phyloP scores from a whole-genome alignment of 495 filamentous ascomycete species.

The Cercophora samala region DNA sequence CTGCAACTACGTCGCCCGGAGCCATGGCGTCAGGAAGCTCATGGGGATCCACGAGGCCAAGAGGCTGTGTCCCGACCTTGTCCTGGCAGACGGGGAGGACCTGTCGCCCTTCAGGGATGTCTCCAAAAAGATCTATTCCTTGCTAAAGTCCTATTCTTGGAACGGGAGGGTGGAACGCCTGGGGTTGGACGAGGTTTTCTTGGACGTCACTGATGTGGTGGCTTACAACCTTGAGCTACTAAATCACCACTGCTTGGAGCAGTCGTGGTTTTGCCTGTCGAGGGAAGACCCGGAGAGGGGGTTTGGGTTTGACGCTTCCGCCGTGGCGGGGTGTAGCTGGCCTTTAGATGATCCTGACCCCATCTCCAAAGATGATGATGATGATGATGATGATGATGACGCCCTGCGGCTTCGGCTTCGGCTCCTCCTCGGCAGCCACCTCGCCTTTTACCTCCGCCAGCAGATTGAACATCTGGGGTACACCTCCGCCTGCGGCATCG shows the following conservation, averaged over 20 bases:
- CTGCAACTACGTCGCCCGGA: conserved; percentile 87
- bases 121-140: conserved; percentile 72
- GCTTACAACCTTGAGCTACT: conserved; percentile 71
- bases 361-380: too few species aligned
- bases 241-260: conserved; percentile 58
- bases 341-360: not conserved
- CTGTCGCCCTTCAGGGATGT: conserved; percentile 79
- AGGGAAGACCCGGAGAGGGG: conserved; percentile 71
- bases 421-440: conserved; percentile 67
- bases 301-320: conserved; percentile 71
- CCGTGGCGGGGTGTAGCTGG: conserved; percentile 39
- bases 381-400: conserved; percentile 24
- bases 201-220: conserved; percentile 81
- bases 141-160: conserved; percentile 69
- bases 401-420: conserved; percentile 54
- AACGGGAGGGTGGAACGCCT: conserved; percentile 70
- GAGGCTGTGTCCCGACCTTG: conserved; percentile 75
- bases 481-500: conserved; percentile 81
- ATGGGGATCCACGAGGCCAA: conserved; percentile 79
- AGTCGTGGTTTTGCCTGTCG: conserved; percentile 81
- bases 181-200: conserved; percentile 78
- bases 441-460: conserved; percentile 67
- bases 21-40: conserved; percentile 74
- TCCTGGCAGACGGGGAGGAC: conserved; percentile 84
- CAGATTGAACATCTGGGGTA: conserved; percentile 76